A percentile compares a stretch with the other conserved stretches of the same genome.
Evolutionary conservation across 1,284 basidiomycete genomes (phyloP).

Genomic region (Tetrapyrgos nigripes): DNA sequence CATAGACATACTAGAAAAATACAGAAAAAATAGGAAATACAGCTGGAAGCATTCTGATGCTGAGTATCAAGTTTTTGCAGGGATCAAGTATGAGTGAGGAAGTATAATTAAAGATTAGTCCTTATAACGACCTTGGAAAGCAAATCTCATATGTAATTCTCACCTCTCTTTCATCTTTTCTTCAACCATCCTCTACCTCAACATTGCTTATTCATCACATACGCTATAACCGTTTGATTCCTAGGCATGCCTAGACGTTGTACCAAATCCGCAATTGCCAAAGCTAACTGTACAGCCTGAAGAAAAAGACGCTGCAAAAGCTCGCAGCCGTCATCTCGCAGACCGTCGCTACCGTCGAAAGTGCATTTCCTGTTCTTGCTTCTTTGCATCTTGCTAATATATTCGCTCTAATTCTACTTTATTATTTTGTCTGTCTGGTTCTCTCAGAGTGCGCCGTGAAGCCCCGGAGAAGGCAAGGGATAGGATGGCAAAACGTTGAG

Average conservation of each 20-base stretch:
- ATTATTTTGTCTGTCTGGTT: no score
- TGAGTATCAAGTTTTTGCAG: neutral
- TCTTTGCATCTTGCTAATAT: no score
- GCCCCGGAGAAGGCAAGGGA: conserved; percentile 1
- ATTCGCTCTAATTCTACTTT: no score
- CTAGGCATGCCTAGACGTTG: no score
- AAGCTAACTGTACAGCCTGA: no score
- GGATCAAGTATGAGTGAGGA: neutral
- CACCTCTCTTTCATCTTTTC: neutral
- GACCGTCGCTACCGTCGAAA: no score
- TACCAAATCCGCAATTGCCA: no score
- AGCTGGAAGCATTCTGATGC: neutral
- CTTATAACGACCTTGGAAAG: neutral
- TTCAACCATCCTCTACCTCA: neutral
- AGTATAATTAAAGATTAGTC: neutral
- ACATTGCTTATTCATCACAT: neutral
- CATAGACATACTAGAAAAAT: neutral
- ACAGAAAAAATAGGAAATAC: neutral
- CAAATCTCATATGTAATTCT: neutral
- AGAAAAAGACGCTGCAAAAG: no score
- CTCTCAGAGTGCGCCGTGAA: neutral
- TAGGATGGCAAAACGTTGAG: neutral
- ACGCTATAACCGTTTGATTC: no score
- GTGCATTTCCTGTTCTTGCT: no score
- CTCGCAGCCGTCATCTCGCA: no score